Evolutionary conservation across 176 grass and related monocot species (phyloP).

Genomic region (Musa schizocarpa): DNA sequence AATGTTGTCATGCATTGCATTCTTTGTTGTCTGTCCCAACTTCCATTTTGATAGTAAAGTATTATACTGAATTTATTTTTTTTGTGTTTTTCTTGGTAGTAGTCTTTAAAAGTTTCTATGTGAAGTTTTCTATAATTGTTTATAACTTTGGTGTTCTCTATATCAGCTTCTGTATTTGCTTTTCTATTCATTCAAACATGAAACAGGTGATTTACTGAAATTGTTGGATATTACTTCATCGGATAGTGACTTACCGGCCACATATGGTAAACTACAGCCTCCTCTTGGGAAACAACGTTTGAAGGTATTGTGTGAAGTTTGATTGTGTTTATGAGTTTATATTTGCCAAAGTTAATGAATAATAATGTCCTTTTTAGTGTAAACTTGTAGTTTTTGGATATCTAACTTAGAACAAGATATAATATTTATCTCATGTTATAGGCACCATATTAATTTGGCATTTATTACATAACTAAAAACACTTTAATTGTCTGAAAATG

Average conservation of each 20-base stretch:
- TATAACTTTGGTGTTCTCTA: too few relatives aligned
- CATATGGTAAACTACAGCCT: conserved; percentile 65
- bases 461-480: not conserved
- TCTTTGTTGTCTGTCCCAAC: too few relatives aligned
- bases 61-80: too few relatives aligned
- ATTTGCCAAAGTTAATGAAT: not conserved
- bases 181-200: not conserved
- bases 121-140: too few relatives aligned
- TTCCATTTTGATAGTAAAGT: too few relatives aligned
- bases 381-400: not conserved
- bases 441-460: not conserved
- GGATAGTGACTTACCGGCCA: conserved; percentile 51
- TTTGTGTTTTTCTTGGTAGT: too few relatives aligned
- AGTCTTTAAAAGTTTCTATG: too few relatives aligned
- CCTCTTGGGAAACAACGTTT: conserved; percentile 80
- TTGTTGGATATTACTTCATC: conserved; percentile 66
- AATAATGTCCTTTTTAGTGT: not conserved
- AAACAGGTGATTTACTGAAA: conserved; percentile 74
- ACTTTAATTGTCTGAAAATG: not conserved
- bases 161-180: not conserved
- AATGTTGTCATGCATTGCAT: too few relatives aligned
- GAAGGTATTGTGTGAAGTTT: conserved; percentile 39
- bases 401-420: not conserved
- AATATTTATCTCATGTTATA: not conserved
- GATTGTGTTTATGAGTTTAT: not conserved